Evolutionary conservation across 2,329 filamentous ascomycete genomes (phyloP).

Genomic region (Cladorrhinum sp.): DNA sequence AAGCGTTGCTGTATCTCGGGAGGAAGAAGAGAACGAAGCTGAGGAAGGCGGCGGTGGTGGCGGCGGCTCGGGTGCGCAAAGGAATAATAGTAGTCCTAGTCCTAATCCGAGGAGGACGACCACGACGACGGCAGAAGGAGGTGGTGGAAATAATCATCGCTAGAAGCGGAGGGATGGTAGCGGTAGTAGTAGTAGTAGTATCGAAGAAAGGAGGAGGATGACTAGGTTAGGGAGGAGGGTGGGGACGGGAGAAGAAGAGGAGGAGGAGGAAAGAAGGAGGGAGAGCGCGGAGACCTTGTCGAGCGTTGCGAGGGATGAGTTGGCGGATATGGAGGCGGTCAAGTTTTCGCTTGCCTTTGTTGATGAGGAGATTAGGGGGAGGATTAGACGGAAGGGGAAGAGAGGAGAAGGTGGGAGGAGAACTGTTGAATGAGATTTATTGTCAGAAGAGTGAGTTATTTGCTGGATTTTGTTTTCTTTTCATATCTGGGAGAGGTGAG

Average conservation of each 20-base stretch:
- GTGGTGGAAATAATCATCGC: too few relatives aligned
- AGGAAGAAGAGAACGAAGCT: background rate
- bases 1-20: too few relatives aligned
- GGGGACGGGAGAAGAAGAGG: background rate
- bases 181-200: too few relatives aligned
- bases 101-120: too few relatives aligned
- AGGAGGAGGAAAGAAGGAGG: background rate
- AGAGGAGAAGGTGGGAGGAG: too few relatives aligned
- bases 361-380: background rate
- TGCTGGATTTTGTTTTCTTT: too few relatives aligned
- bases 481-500: too few relatives aligned
- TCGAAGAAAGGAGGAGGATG: background rate
- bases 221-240: background rate
- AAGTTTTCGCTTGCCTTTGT: background rate
- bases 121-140: too few relatives aligned
- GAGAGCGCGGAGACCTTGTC: background rate
- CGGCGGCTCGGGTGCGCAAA: background rate
- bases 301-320: background rate
- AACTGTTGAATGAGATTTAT: too few relatives aligned
- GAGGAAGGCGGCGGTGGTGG: background rate
- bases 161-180: background rate
- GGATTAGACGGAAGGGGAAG: background rate
- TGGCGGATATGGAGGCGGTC: background rate
- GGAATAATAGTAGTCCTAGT: background rate
- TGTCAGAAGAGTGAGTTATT: too few relatives aligned